These are phyloP conservation scores for Coemansia sp. DNA, from an alignment of 192 early-diverging fungal species.

Conservation along the genomic window DNA sequence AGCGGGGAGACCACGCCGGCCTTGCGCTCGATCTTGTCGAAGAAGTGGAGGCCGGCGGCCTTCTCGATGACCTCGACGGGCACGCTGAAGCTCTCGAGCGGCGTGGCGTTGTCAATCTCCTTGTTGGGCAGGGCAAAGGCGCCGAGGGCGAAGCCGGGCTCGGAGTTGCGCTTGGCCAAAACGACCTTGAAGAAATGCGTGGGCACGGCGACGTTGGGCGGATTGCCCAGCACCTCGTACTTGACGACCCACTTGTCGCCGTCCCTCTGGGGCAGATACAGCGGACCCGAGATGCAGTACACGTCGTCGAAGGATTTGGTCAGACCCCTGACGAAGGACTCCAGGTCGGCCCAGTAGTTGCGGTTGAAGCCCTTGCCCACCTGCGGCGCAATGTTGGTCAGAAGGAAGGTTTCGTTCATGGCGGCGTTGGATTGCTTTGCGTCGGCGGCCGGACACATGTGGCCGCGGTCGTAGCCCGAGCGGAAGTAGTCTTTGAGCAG, in stretches of 20 bases:
- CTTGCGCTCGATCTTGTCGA: conserved; percentile 56
- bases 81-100: conserved; percentile 65
- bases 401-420: conserved; percentile 85
- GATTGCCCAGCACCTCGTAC: conserved; percentile 85
- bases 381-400: conserved; percentile 79
- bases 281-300: conserved; percentile 82
- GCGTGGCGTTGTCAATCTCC: conserved; percentile 60
- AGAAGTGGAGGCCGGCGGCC: conserved; percentile 68
- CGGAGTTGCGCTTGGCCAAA: conserved; percentile 59
- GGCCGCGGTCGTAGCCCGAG: conserved; percentile 87
- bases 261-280: conserved; percentile 78
- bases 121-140: conserved; percentile 87
- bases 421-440: conserved; percentile 65
- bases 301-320: conserved; percentile 76
- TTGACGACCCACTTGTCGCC: conserved; percentile 76
- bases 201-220: conserved; percentile 85
- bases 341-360: conserved; percentile 89
- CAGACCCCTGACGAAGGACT: conserved; percentile 73
- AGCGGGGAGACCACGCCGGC: conserved; percentile 30
- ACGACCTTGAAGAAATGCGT: conserved; percentile 95
- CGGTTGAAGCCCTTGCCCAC: conserved; percentile 88
- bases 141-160: conserved; percentile 51
- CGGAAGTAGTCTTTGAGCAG: conserved; percentile 74
- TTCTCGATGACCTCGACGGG: conserved; percentile 74
- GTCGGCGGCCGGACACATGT: conserved; percentile 91